A percentile compares a stretch with the other conserved stretches of the same genome.
Evolutionary conservation across 2,329 filamentous ascomycete genomes (phyloP).

Genomic region (Arthrobotrys musiformis): DNA sequence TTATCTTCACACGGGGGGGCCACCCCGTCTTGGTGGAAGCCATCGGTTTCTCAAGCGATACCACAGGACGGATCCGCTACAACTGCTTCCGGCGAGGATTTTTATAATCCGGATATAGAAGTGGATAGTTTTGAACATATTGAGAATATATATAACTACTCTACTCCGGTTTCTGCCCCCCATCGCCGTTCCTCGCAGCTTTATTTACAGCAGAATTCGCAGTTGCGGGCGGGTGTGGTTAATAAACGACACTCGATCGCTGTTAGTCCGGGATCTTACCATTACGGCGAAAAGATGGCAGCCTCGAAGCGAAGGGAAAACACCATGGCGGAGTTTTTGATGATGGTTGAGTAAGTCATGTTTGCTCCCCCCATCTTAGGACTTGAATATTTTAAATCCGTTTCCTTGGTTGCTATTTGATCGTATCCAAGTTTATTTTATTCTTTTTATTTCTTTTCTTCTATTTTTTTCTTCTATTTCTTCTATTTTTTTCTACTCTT

Average conservation of each 20-base stretch:
- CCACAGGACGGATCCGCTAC: background rate
- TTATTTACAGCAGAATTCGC: slow-evolving; percentile 32
- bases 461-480: too few relatives aligned
- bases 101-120: slow-evolving; percentile 12
- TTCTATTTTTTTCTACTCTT: too few relatives aligned
- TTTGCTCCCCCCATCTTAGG: background rate
- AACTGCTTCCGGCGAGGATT: background rate
- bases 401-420: too few relatives aligned
- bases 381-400: too few relatives aligned
- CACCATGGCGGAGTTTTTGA: slow-evolving; percentile 35
- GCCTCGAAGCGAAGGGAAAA: slow-evolving; percentile 45
- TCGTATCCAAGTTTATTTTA: background rate
- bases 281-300: slow-evolving; percentile 36
- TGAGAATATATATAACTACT: slow-evolving; percentile 12
- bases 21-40: slow-evolving; percentile 33
- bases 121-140: slow-evolving; percentile 17
- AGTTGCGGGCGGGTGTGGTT: slow-evolving; percentile 13
- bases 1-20: slow-evolving; percentile 5
- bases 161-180: background rate
- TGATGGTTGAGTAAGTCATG: slow-evolving; percentile 46
- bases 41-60: slow-evolving; percentile 1
- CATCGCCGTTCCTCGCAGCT: slow-evolving; percentile 13
- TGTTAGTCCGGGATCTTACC: slow-evolving; percentile 16
- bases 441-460: too few relatives aligned
- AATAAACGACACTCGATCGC: slow-evolving; percentile 40